Conservation (phyloP, 768 basidiomycete genomes). For the Sarcomyxa edulis region DNA sequence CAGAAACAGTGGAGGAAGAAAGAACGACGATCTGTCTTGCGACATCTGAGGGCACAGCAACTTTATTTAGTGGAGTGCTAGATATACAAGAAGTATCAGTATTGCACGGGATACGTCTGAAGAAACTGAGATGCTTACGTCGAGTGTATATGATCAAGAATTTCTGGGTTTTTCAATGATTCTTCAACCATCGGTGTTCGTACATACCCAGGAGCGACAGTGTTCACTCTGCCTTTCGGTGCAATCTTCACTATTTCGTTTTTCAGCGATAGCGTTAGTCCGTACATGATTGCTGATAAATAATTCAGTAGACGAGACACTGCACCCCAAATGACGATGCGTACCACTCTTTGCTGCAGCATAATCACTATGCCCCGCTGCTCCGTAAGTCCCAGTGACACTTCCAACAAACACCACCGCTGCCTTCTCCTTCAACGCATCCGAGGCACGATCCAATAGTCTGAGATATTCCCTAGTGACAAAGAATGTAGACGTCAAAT, state of each 20-base stretch:
- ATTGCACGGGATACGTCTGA: too few species aligned
- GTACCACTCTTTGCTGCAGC: conserved; percentile 64
- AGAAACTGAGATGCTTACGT: too few species aligned
- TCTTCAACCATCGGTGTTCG: conserved; percentile 59
- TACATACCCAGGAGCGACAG: conserved; percentile 66
- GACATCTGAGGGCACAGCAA: conserved; percentile 57
- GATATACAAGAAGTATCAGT: too few species aligned
- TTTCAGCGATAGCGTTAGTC: conserved; percentile 61
- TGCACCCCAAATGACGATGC: conserved; percentile 8
- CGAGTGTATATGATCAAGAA: too few species aligned
- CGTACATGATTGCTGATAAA: conserved; percentile 63
- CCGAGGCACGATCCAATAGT: conserved; percentile 31
- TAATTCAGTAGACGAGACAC: not conserved
- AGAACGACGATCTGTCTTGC: conserved; percentile 61
- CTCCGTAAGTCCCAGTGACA: conserved; percentile 69
- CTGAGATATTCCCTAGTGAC: conserved; percentile 58
- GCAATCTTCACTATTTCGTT: conserved; percentile 80
- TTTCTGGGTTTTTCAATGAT: too few species aligned
- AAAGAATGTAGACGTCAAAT: conserved; percentile 65
- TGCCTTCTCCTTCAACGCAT: conserved; percentile 47
- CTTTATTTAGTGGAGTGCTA: conserved; percentile 68
- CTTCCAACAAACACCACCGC: conserved; percentile 65
- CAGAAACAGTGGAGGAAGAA: conserved; percentile 56
- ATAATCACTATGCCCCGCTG: conserved; percentile 64
- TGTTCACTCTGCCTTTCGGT: conserved; percentile 64